phyloP scores from a whole-genome alignment of 2,329 filamentous ascomycete species.

The Epichloe coenophiala region DNA sequence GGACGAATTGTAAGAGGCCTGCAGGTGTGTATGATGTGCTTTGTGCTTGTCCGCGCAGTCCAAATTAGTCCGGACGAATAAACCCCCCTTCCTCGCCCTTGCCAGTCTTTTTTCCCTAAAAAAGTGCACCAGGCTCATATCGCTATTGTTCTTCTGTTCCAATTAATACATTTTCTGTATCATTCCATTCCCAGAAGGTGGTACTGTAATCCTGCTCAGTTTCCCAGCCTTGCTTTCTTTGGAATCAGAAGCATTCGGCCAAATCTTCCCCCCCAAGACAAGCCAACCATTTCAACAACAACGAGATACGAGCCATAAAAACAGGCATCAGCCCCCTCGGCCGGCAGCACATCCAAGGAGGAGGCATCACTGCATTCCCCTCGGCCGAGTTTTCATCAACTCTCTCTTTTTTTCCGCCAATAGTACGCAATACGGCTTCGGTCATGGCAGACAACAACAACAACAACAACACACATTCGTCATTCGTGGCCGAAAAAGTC shows the following conservation, averaged over 20 bases:
- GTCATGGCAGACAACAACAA: conserved; percentile 23
- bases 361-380: background rate
- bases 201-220: background rate
- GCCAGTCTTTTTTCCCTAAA: background rate
- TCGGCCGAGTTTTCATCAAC: background rate
- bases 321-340: background rate
- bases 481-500: conserved; percentile 27
- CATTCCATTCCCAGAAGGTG: background rate
- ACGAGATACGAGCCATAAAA: background rate
- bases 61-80: background rate
- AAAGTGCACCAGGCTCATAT: background rate
- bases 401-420: no score
- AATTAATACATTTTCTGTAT: no score
- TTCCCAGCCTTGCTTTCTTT: background rate
- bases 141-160: background rate
- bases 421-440: background rate
- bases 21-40: conserved; percentile 2
- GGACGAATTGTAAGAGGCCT: background rate
- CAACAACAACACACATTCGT: conserved; percentile 25
- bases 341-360: background rate
- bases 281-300: background rate
- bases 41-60: background rate
- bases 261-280: background rate
- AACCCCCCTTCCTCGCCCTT: background rate
- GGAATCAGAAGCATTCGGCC: background rate